Conservation (phyloP, 331 rosid genomes). For the Prunus yedoensis region DNA sequence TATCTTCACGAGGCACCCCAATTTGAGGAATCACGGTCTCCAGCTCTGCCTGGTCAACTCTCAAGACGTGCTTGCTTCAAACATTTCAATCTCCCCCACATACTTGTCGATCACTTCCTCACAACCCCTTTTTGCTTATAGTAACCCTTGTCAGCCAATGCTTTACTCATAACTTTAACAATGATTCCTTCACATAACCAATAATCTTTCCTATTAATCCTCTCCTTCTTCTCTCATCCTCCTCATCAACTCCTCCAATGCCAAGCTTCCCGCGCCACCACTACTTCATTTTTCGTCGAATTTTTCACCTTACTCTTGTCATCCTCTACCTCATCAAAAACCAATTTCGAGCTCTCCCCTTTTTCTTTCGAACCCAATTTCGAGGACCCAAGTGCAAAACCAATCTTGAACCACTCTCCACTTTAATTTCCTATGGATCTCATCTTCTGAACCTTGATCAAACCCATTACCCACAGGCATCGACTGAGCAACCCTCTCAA, state of each 20-base stretch:
- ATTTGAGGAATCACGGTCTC: conserved; percentile 85
- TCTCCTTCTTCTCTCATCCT: conserved; percentile 88
- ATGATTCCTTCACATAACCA: conserved; percentile 82
- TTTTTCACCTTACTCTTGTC: conserved; percentile 36
- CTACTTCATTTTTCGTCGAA: conserved; percentile 39
- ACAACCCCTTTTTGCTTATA: conserved; percentile 86
- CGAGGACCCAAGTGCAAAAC: conserved; percentile 62
- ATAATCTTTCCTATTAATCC: conserved; percentile 75
- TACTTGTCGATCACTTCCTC: conserved; percentile 71
- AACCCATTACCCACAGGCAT: conserved; percentile 39
- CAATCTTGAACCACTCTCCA: conserved; percentile 72
- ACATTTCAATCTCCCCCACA: conserved; percentile 87
- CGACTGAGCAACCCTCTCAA: conserved; percentile 63
- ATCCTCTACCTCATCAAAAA: conserved; percentile 66
- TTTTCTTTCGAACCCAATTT: conserved; percentile 46
- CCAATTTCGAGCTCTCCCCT: conserved; percentile 38
- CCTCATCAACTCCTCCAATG: conserved; percentile 74
- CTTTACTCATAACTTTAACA: conserved; percentile 91
- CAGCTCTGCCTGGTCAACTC: conserved; percentile 84
- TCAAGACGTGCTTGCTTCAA: conserved; percentile 81
- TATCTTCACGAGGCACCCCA: conserved; percentile 77
- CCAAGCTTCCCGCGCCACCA: conserved; percentile 35
- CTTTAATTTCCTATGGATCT: conserved; percentile 40
- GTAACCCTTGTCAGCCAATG: conserved; percentile 76
- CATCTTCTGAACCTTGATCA: conserved; percentile 37